phyloP scores from a whole-genome alignment of 768 basidiomycete species.

The Leccinum broughii region DNA sequence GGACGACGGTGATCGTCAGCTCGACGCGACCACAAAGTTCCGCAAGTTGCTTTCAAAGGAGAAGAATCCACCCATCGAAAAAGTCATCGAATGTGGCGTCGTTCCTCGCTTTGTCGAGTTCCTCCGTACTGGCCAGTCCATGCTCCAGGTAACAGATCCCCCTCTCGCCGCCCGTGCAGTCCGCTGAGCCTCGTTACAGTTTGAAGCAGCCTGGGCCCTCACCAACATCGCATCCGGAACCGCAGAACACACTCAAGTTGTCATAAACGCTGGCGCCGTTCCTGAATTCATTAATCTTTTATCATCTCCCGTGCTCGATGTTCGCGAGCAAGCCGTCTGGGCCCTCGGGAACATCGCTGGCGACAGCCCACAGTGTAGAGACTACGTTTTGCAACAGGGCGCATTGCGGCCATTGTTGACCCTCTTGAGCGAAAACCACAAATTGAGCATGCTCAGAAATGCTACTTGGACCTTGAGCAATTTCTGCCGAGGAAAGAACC shows the following conservation, averaged over 20 bases:
- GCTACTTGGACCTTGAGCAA: constrained; percentile 99
- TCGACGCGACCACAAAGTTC: constrained; percentile 98
- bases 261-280: constrained; percentile 92
- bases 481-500: constrained; percentile 97
- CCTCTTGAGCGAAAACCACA: constrained; percentile 93
- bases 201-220: constrained; percentile 97
- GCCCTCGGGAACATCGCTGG: constrained; percentile 99
- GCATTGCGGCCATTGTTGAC: constrained; percentile 90
- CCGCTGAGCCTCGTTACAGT: constrained; percentile 46
- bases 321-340: constrained; percentile 99
- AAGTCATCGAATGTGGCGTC: constrained; percentile 96
- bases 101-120: constrained; percentile 98
- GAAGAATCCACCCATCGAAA: constrained; percentile 98
- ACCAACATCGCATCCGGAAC: constrained; percentile 99
- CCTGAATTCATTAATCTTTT: constrained; percentile 97
- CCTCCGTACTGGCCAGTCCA: constrained; percentile 72
- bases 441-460: constrained; percentile 97
- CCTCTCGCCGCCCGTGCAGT: constrained; percentile 6
- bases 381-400: constrained; percentile 92
- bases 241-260: constrained; percentile 97
- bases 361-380: constrained; percentile 95
- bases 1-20: constrained; percentile 85
- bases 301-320: constrained; percentile 92
- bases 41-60: constrained; percentile 98
- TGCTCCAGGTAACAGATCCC: constrained; percentile 68